Percentiles rank a stretch among this genome's conserved stretches.
These are phyloP conservation scores for Ceratobasidium sp. DNA, from an alignment of 1,284 basidiomycete species.

Conservation along the genomic window DNA sequence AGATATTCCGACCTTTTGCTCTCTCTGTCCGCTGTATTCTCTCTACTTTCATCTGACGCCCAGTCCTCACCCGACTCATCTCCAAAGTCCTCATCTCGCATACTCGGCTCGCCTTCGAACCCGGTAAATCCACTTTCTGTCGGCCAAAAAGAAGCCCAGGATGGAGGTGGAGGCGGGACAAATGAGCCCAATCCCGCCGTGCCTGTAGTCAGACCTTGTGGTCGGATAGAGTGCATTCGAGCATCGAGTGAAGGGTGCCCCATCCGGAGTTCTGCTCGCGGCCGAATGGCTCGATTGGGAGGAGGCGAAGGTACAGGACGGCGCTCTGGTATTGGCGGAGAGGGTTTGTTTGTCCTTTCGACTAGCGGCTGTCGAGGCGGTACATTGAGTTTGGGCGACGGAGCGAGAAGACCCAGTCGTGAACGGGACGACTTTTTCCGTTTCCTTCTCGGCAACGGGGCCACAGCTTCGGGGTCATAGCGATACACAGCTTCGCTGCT, in stretches of 20 bases:
- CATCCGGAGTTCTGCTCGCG: conserved; percentile 31
- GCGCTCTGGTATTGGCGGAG: neutral
- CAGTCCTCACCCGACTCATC: conserved; percentile 15
- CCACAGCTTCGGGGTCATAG: conserved; percentile 21
- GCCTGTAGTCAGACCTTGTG: neutral
- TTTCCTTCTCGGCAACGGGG: neutral
- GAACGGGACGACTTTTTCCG: neutral
- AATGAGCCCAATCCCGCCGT: conserved; percentile 26
- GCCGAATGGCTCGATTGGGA: conserved; percentile 22
- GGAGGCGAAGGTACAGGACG: neutral
- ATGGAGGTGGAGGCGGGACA: conserved; percentile 37
- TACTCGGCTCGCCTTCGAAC: conserved; percentile 27
- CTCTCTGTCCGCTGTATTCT: too few species aligned
- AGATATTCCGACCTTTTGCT: too few species aligned
- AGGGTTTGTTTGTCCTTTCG: neutral
- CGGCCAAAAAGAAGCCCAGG: conserved; percentile 44
- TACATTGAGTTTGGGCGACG: conserved; percentile 1
- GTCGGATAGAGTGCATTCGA: neutral
- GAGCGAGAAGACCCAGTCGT: conserved; percentile 7
- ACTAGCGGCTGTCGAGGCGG: neutral
- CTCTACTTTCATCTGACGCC: neutral
- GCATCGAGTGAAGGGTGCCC: conserved; percentile 19
- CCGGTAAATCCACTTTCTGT: conserved; percentile 38
- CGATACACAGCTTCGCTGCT: conserved; percentile 17
- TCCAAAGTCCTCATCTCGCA: conserved; percentile 43